Evolutionary conservation across 441 rosid genomes (phyloP).

Genomic region (Manihot esculenta): DNA sequence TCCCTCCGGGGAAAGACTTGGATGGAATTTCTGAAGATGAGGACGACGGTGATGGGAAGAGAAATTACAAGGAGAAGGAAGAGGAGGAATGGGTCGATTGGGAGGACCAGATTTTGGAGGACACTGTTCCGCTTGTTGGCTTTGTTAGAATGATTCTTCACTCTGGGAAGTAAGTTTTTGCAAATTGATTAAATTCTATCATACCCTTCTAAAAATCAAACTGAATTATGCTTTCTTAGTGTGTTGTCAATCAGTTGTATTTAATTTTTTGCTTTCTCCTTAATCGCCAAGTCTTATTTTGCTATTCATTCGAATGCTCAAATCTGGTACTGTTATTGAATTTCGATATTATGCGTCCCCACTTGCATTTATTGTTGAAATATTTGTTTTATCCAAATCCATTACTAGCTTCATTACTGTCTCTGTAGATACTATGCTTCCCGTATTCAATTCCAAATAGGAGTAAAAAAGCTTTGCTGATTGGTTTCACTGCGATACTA

Average conservation of each 20-base stretch:
- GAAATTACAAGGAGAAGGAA: constrained; percentile 29
- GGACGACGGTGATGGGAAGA: constrained; percentile 31
- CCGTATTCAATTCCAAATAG: no score
- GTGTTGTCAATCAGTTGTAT: neutral
- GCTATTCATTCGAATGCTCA: neutral
- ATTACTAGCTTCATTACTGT: no score
- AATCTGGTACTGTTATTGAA: neutral
- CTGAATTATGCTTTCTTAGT: neutral
- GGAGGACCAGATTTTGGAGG: constrained; percentile 87
- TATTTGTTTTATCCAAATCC: no score
- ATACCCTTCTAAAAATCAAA: neutral
- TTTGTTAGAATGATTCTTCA: constrained; percentile 88
- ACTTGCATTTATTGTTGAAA: no score
- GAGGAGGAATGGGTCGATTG: constrained; percentile 57
- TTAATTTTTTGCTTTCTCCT: neutral
- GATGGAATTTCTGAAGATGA: constrained; percentile 40
- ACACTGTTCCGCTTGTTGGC: constrained; percentile 88
- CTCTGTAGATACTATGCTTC: no score
- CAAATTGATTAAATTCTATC: neutral
- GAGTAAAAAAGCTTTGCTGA: neutral
- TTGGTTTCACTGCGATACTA: neutral
- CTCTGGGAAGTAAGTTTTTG: constrained; percentile 30
- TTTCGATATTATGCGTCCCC: no score
- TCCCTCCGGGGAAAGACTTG: constrained; percentile 33
- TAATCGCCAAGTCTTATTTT: neutral